Base-by-base conservation (phyloP, 192 early-diverging fungal species). In the Umbelopsis sp. region DNA sequence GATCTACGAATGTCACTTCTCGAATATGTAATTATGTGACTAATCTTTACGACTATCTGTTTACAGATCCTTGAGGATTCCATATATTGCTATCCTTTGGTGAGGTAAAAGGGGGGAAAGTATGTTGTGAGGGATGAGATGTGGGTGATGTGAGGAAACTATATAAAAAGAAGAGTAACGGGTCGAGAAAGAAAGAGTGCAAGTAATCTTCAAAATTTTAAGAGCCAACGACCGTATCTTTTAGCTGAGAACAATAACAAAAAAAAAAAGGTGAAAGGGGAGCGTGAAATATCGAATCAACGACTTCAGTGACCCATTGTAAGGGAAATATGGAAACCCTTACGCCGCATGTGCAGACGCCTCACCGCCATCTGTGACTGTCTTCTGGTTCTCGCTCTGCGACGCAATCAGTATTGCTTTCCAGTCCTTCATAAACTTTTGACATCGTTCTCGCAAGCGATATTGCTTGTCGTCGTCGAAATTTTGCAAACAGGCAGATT, bases 361-460 rank as follows among this genome's bases (percentile, higher is more conserved):
- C 18, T 61, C 55, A 16, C 55, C 27, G 27, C 55, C 55, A 15
- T 61, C 55, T 61, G 55, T 6, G 7, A 30, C 55, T 16, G 23
- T 25, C 25, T 61, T 61, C 18, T 61, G 55, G 15, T 12, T n/a
- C 33, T 61, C 55, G 12, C 55, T 30, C 25, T 61, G 55, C 27
- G 27, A 30, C 30, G 55, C 55, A 11, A 61, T 61, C 35, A 78
- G 53, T 12, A 78, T 27, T 10, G 49, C 45, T 41, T 80, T 80
- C 78, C 78, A 80, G 23, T 68, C 69, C 51, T 52, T 72, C 74
- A 80, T 76, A 45, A 76, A 61, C 16, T 67, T 20, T 21, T 72
- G 71, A 44, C 71, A 74, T 7, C 78, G 71, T 50, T 76, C 68
- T 22, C 70, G 50, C 9, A 80, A 50, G 21, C 67, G 49, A 52